phyloP scores from a whole-genome alignment of 2,329 filamentous ascomycete genomes.

The Hypoxylon sp. region DNA sequence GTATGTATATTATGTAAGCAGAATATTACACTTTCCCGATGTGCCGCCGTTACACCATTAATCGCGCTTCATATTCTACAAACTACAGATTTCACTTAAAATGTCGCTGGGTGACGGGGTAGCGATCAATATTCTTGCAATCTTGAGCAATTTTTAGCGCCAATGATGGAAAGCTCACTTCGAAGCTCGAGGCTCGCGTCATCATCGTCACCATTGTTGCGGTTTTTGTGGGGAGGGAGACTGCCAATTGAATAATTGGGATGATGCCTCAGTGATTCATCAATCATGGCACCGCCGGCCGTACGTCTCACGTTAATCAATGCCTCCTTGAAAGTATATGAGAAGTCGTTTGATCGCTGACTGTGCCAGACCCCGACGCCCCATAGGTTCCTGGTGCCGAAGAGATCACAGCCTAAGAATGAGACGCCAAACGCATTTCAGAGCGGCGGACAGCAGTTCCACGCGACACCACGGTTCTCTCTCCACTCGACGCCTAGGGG shows the following conservation, averaged over 20 bases:
- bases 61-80: background rate
- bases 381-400: slow-evolving; percentile 53
- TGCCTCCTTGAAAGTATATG: background rate
- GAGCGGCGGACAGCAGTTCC: slow-evolving; percentile 52
- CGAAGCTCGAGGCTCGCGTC: slow-evolving; percentile 11
- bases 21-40: slow-evolving; percentile 27
- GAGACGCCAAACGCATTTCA: slow-evolving; percentile 51
- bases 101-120: background rate
- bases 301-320: slow-evolving; percentile 35
- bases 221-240: background rate
- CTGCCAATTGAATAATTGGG: background rate
- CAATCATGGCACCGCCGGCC: slow-evolving; percentile 47
- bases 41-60: slow-evolving; percentile 34
- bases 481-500: slow-evolving; percentile 52
- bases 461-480: slow-evolving; percentile 54
- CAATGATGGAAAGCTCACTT: slow-evolving; percentile 29
- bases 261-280: slow-evolving; percentile 17
- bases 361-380: slow-evolving; percentile 52
- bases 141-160: background rate
- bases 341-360: background rate
- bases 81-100: background rate
- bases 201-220: background rate
- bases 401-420: slow-evolving; percentile 48
- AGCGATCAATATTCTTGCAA: background rate
- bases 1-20: slow-evolving; percentile 28